Evolutionary conservation across 805 yeast genomes (phyloP).

Genomic region (Lachancea nothofagi): DNA sequence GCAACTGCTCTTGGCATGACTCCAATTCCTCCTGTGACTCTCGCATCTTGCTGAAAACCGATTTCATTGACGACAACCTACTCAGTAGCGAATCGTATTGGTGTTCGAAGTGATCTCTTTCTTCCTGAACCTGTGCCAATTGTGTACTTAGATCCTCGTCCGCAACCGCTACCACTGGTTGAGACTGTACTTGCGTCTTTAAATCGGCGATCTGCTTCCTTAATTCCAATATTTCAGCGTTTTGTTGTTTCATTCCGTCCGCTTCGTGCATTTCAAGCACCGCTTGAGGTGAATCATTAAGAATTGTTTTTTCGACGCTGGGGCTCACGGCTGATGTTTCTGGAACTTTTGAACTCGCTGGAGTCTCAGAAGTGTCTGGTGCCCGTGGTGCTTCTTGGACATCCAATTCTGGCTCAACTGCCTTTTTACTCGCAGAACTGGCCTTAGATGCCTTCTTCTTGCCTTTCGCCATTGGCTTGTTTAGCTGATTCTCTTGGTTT

Average conservation of each 20-base stretch:
- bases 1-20: constrained; percentile 45
- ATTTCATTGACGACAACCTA: constrained; percentile 66
- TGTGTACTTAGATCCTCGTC: constrained; percentile 24
- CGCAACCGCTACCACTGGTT: constrained; percentile 9
- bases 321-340: no score
- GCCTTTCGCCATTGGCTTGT: constrained; percentile 16
- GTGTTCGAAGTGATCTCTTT: constrained; percentile 51
- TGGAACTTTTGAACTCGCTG: background rate
- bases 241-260: background rate
- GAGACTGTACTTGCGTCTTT: constrained; percentile 7
- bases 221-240: constrained; percentile 4
- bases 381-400: background rate
- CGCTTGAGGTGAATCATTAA: no score
- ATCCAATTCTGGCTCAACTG: background rate
- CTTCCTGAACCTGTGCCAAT: constrained; percentile 38
- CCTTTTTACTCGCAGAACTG: constrained; percentile 3
- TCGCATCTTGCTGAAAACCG: constrained; percentile 68
- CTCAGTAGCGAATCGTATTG: constrained; percentile 59
- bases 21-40: constrained; percentile 61
- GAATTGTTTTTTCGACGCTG: no score
- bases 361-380: background rate
- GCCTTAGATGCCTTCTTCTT: constrained; percentile 16
- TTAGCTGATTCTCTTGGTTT: background rate
- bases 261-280: background rate
- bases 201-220: constrained; percentile 6